Evolutionary conservation across 23 red algal genomes (phyloP), one percentile per base, ranked within the genome.

Genomic region (Chondrus crispus): DNA sequence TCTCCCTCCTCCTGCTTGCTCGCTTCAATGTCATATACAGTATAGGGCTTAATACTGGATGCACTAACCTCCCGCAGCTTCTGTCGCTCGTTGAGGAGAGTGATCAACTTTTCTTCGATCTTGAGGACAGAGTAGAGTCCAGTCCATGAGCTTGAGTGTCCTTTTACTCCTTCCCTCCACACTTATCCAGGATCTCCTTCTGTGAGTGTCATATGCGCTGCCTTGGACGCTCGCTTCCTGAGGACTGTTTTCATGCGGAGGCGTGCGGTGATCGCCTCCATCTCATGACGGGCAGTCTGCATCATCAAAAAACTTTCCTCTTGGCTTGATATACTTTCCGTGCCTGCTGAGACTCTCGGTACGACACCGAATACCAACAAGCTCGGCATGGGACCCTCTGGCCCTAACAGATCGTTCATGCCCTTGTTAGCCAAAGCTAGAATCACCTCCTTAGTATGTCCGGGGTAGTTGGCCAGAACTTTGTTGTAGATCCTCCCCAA

Each of bases 361-460:
- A 87, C 54, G 26, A 29, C 30, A 7, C 82, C 82, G 71, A 87
- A 72, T 41, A 87, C 57, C 46, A 87, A 87, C 20, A 71, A 45
- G 19, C 24, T 36, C n/a, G 82, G 82, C 9, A 72, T 33, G 35
- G 71, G 82, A 14, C 82, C 82, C 42, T 72, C 40, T 5, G 63
- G 82, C n/a, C 82, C 82, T 58, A 45, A 19, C 3, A 35, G 71
- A 22, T 87, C 58, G 58, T 87, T 87, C 7, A 87, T 87, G 33
- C 30, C 54, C 40, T 68, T 72, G 40, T 42, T 30, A 20, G 82
- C 82, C 28, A 68, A 45, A 4, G 60, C 36, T 13, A 74, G 63
- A 26, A 51, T 24, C 6, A 87, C 18, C 40, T 74, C 82, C 26
- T 33, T 33, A 51, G 9, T 42, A 9, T 64, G 58, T 30, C 58